Evolutionary conservation across 1,284 basidiomycete genomes (phyloP).

Genomic region (Inonotus obliquus): DNA sequence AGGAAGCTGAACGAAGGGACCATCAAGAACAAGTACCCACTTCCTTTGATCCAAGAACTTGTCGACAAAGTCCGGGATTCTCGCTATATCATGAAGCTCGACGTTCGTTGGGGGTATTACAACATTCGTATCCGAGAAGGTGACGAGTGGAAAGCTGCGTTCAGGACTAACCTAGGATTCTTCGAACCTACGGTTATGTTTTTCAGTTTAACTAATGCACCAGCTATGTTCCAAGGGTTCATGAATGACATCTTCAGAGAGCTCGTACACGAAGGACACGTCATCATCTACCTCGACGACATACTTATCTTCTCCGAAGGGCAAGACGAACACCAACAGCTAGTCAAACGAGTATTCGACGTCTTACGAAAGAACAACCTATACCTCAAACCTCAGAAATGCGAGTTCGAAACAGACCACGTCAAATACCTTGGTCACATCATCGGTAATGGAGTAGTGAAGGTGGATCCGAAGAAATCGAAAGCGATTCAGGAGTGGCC

Average conservation of each 20-base stretch:
- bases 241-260: slow-evolving; percentile 5
- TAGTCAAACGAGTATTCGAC: no score
- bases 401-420: no score
- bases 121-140: slow-evolving; percentile 25
- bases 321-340: no score
- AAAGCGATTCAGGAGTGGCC: no score
- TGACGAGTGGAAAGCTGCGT: slow-evolving; percentile 31
- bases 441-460: no score
- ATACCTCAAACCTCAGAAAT: slow-evolving; percentile 24
- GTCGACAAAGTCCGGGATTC: slow-evolving; percentile 22
- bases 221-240: slow-evolving; percentile 28
- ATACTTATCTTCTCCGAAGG: no score
- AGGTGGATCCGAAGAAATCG: no score
- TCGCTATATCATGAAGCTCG: slow-evolving; percentile 14
- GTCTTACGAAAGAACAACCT: slow-evolving; percentile 23
- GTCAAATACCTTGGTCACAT: no score
- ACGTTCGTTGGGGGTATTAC: slow-evolving; percentile 6
- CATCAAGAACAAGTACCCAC: background rate
- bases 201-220: slow-evolving; percentile 36
- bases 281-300: slow-evolving; percentile 17
- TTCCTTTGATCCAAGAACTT: slow-evolving; percentile 23
- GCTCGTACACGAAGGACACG: background rate
- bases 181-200: slow-evolving; percentile 32
- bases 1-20: background rate
- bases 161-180: slow-evolving; percentile 27